Evolutionary conservation across 2,329 filamentous ascomycete genomes (phyloP).

Genomic region (Colletotrichum aenigma): DNA sequence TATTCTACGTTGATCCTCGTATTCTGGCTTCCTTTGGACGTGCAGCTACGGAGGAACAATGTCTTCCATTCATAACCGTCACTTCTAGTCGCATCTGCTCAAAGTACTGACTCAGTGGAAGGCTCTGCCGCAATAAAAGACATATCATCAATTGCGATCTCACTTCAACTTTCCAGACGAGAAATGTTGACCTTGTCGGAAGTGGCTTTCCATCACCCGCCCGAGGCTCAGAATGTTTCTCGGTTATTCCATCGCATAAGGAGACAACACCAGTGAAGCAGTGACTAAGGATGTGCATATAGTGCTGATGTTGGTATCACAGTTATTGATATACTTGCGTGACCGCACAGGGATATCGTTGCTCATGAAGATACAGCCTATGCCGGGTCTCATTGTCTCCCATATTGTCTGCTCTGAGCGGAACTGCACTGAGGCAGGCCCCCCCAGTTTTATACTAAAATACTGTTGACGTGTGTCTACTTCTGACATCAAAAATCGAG

Average conservation of each 20-base stretch:
- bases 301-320: neutral
- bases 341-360: neutral
- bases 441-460: neutral
- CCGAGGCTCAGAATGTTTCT: neutral
- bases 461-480: neutral
- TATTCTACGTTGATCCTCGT: too few relatives aligned
- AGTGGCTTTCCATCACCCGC: neutral
- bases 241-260: neutral
- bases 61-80: too few relatives aligned
- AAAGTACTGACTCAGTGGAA: accelerated
- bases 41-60: too few relatives aligned
- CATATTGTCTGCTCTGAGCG: neutral
- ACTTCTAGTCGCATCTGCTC: accelerated
- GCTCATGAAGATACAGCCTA: neutral
- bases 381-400: too few relatives aligned
- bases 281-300: neutral
- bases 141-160: accelerated
- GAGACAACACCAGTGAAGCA: neutral
- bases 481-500: neutral
- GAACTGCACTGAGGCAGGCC: neutral
- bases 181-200: accelerated
- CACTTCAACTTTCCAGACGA: neutral
- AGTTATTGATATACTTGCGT: neutral
- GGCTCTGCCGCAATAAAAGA: neutral
- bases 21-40: too few relatives aligned